Evolutionary conservation across 192 early-diverging fungal genomes (phyloP), one percentile per base, ranked within the genome.

Genomic region (Linnemannia exigua): DNA sequence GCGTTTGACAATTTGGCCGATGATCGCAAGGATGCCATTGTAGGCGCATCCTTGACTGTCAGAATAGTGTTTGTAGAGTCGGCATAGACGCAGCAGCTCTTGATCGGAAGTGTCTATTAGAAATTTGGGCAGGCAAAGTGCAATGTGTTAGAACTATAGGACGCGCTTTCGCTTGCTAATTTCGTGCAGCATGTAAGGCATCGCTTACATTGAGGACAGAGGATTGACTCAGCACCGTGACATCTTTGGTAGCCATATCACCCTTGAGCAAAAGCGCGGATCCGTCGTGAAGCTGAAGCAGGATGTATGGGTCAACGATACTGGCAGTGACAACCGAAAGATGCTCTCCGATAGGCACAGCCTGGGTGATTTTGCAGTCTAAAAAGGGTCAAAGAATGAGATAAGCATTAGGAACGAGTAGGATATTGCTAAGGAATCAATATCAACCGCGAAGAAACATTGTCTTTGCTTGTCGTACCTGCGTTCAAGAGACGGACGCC

Each of bases 231-330:
- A 87, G 58, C 31, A 77, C 35, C 5, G 80, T 78, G 7, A 91
- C 79, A 20, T 88, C 84, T 61, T 90, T 91, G 22, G 90, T 87
- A 1, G 84, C 88, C 17, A 87, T 77, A 76, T 96, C 90, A 1
- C 92, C 91, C 77, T 92, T 89, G 20, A 95, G 91, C 19, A 96
- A 75, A 11, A 90, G 61, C 36, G 94, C 81, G 4, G 91, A 90
- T 9, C 94, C 96, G 67, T 90, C 89, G 69, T 91, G 92, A 72
- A 93, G 88, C 66, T 92, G 87, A 16, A 98, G 79, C 33, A 98
- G 75, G 25, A 99, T 92, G 72, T 96, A 97, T 1, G 96, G 96
- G 84, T 97, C 96, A 2, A 88, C 79, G 46, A 99, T 94, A 72
- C 92, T 92, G 28, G 95, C 94, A 15, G 92, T 91, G 5, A 95